A percentile compares a stretch with the other conserved stretches of the same genome.
Conservation (phyloP, 2,329 filamentous ascomycete genomes). For the Colletotrichum sansevieriae region DNA sequence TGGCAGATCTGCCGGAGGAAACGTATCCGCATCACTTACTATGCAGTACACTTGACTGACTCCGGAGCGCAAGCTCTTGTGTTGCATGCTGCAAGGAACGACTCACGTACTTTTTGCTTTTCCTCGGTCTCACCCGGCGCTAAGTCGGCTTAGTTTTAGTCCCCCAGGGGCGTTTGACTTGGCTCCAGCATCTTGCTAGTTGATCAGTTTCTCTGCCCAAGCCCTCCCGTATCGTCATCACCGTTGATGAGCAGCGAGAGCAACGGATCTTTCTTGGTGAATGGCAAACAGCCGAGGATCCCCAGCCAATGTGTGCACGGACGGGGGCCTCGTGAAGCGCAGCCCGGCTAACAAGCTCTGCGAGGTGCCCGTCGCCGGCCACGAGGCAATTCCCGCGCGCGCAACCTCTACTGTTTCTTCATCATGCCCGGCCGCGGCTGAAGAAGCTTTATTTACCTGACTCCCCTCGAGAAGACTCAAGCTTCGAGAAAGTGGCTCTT, state of each 20-base stretch:
- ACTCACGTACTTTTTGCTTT: conserved; percentile 7
- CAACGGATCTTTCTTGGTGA: neutral
- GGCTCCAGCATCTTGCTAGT: neutral
- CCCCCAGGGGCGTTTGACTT: conserved; percentile 6
- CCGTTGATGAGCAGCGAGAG: neutral
- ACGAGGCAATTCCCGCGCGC: neutral
- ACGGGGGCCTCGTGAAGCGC: neutral
- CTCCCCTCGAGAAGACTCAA: conserved; percentile 1
- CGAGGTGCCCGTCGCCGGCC: neutral
- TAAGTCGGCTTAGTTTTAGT: neutral
- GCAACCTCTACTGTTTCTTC: neutral
- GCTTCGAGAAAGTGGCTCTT: neutral
- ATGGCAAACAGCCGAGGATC: neutral
- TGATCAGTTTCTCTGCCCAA: neutral
- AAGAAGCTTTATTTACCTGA: conserved; percentile 9
- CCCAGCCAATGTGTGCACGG: conserved; percentile 2
- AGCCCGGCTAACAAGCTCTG: conserved; percentile 1
- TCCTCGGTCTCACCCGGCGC: conserved; percentile 22
- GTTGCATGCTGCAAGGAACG: conserved; percentile 28
- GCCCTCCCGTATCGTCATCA: neutral
- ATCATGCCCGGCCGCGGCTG: conserved; percentile 1
- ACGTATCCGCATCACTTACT: conserved; percentile 25
- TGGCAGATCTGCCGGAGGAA: conserved; percentile 36
- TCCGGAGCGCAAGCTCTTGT: conserved; percentile 17
- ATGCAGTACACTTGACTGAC: conserved; percentile 14